Evolutionary conservation across 805 yeast genomes (phyloP).

Genomic region (Kodamaea kaohsiungensis): DNA sequence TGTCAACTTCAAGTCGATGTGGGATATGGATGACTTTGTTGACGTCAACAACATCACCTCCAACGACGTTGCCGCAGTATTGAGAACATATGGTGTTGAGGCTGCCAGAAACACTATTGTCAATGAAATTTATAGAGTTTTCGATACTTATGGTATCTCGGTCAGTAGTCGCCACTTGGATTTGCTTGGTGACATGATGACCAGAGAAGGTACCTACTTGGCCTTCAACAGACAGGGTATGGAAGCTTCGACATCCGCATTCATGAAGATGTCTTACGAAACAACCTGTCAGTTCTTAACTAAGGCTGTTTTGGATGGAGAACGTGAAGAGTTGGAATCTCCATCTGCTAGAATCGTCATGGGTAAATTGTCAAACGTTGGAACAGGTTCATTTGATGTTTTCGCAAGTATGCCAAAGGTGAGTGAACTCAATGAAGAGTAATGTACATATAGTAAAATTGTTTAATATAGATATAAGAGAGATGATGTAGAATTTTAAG

Average conservation of each 20-base stretch:
- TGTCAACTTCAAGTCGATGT: conserved; percentile 95
- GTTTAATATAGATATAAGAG: not conserved
- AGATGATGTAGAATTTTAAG: too few species aligned
- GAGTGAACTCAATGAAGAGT: not conserved
- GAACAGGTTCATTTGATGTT: conserved; percentile 95
- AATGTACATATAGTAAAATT: not conserved
- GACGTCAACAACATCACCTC: conserved; percentile 88
- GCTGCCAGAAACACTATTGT: conserved; percentile 98
- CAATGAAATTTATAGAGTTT: conserved; percentile 91
- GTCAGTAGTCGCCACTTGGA: conserved; percentile 94
- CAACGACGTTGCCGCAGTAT: conserved; percentile 89
- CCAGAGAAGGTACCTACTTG: conserved; percentile 94
- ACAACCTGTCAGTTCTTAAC: conserved; percentile 97
- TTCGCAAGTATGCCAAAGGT: conserved; percentile 48
- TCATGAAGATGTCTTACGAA: conserved; percentile 98
- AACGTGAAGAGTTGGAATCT: conserved; percentile 80
- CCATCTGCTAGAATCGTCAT: conserved; percentile 93
- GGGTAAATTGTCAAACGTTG: conserved; percentile 88
- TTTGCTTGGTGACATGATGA: conserved; percentile 98
- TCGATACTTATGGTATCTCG: conserved; percentile 92
- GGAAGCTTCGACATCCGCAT: conserved; percentile 91
- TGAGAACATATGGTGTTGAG: conserved; percentile 94
- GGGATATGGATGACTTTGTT: conserved; percentile 94
- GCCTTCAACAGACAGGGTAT: conserved; percentile 99
- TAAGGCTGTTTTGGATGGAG: conserved; percentile 92